A percentile compares a stretch with the other conserved stretches of the same genome.
These are phyloP conservation scores for Marasmius oreades DNA, from an alignment of 1,284 basidiomycete species.

Conservation along the genomic window DNA sequence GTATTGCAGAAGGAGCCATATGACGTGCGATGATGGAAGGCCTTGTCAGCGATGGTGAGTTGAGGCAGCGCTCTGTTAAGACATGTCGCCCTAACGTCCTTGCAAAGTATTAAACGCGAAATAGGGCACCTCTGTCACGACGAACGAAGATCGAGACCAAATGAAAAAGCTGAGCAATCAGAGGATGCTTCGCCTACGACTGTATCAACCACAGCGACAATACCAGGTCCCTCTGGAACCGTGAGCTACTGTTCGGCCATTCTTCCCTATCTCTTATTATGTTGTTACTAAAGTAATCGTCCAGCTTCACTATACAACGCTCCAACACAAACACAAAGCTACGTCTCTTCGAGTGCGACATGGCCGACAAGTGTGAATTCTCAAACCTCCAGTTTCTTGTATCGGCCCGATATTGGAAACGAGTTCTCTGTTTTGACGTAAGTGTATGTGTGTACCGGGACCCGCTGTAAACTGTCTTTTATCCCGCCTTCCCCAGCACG, in stretches of 20 bases:
- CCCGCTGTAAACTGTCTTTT: not conserved
- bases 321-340: constrained; percentile 25
- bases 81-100: constrained; percentile 1
- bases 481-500: too few relatives aligned
- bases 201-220: not conserved
- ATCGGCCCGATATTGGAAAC: constrained; percentile 72
- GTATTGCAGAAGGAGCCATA: constrained; percentile 90
- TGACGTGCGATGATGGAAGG: constrained; percentile 89
- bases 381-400: constrained; percentile 50
- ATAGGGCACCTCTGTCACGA: constrained; percentile 91
- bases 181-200: not conserved
- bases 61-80: constrained; percentile 1
- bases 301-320: constrained; percentile 33
- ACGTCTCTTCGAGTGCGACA: constrained; percentile 33
- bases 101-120: constrained; percentile 80
- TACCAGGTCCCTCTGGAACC: not conserved
- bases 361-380: constrained; percentile 50
- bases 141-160: constrained; percentile 60
- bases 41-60: constrained; percentile 89
- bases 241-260: not conserved
- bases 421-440: constrained; percentile 81
- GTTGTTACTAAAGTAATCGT: constrained; percentile 1
- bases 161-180: constrained; percentile 36
- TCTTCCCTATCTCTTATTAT: not conserved
- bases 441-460: constrained; percentile 24